These are phyloP conservation scores for Speleostelium caveatum DNA, from an alignment of 78 protist species.

Conservation along the genomic window DNA sequence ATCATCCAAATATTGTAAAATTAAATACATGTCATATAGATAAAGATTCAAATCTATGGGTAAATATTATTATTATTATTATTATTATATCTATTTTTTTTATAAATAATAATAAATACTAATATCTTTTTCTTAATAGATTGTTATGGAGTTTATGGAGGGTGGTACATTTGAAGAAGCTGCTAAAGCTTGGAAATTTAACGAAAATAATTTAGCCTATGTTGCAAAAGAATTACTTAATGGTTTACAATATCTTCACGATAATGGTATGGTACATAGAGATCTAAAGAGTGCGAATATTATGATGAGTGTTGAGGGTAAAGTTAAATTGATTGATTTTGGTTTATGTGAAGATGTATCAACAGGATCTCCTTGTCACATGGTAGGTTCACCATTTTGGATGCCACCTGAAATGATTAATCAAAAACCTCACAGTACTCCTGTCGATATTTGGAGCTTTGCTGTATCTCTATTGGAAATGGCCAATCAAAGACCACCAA, in stretches of 20 bases:
- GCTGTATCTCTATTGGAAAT: conserved; percentile 72
- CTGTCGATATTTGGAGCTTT: conserved; percentile 78
- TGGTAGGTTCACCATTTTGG: conserved; percentile 87
- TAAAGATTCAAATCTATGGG: conserved; percentile 71
- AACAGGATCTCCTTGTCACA: conserved; percentile 48
- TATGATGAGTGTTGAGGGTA: conserved; percentile 80
- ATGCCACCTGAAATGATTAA: conserved; percentile 85
- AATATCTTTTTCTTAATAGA: no score
- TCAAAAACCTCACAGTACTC: conserved; percentile 40
- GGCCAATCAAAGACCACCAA: conserved; percentile 79
- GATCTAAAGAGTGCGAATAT: conserved; percentile 78
- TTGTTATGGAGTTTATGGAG: conserved; percentile 83
- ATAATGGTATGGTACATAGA: conserved; percentile 72
- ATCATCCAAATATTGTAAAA: conserved; percentile 72
- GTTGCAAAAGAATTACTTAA: conserved; percentile 76
- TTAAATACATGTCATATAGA: conserved; percentile 57
- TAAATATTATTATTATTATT: no score
- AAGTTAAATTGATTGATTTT: conserved; percentile 78
- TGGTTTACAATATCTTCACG: conserved; percentile 75
- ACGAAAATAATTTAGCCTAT: conserved; percentile 73
- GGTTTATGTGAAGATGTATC: conserved; percentile 71
- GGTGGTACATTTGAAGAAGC: conserved; percentile 85
- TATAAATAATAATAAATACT: no score
- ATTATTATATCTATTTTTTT: no score
- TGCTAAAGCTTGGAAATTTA: conserved; percentile 72